Evolutionary conservation across 1,139 yeast genomes (phyloP).

Genomic region (Pichiaceae sp.): DNA sequence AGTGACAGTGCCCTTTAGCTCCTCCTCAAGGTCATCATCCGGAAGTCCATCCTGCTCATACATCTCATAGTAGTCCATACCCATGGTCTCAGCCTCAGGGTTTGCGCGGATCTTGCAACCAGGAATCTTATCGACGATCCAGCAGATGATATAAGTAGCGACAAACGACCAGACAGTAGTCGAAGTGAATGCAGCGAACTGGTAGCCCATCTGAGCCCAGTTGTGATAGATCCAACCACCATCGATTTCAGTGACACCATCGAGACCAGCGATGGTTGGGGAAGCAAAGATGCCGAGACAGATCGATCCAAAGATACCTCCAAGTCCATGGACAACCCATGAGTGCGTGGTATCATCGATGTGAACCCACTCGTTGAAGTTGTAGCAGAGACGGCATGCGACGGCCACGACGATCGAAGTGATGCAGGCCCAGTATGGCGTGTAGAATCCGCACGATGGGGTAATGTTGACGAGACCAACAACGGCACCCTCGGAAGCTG

Average conservation of each 20-base stretch:
- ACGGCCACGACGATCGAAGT: constrained; percentile 35
- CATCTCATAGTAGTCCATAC: constrained; percentile 37
- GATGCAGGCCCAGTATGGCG: constrained; percentile 41
- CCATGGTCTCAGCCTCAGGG: constrained; percentile 38
- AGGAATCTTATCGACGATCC: constrained; percentile 38
- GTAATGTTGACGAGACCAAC: constrained; percentile 44
- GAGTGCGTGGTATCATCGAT: constrained; percentile 41
- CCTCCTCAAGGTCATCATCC: constrained; percentile 7
- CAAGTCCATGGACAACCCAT: constrained; percentile 40
- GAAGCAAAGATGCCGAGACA: constrained; percentile 39
- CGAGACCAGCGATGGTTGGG: constrained; percentile 37
- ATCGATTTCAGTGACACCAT: constrained; percentile 36
- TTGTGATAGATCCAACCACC: constrained; percentile 47
- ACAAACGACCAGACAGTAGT: constrained; percentile 34
- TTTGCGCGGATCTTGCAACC: constrained; percentile 33
- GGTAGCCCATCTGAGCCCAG: constrained; percentile 42
- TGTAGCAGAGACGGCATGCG: constrained; percentile 31
- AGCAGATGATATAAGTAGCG: constrained; percentile 32
- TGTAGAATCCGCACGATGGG: constrained; percentile 42
- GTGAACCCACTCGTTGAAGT: constrained; percentile 33
- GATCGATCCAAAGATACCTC: constrained; percentile 38
- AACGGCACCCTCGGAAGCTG: constrained; percentile 42
- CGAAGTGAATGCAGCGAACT: constrained; percentile 35
- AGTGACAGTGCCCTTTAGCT: constrained; percentile 4
- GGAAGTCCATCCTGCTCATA: constrained; percentile 23